Base-by-base conservation (phyloP, 148 eudicot species). In the Diospyros kaki region DNA sequence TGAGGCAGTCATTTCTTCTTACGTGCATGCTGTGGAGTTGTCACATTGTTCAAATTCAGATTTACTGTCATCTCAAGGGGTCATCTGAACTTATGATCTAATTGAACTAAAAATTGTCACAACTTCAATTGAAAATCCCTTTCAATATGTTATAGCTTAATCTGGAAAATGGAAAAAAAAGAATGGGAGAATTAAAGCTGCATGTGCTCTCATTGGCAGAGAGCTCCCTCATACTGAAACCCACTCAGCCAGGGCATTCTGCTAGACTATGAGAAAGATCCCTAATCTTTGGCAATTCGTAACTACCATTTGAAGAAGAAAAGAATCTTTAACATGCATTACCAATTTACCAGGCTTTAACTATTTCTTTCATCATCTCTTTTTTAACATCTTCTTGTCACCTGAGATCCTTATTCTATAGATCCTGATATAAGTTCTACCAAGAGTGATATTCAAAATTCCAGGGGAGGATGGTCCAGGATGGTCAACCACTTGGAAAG, bases 401-500 rank as follows among this genome's bases (percentile, higher is more conserved):
- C 6, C 3, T 13, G 48, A n/a, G 38, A 42, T 55, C 9, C 6
- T 48, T 48, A 48, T 28, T 10, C 54, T 18, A 40, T 55, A 54
- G 3, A 18, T 69, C 11, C n/a, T 6, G 2, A 13, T 14, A 56
- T 56, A 56, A 50, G 8, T 15, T 15, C 3, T 15, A n/a, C 55
- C 12, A 45, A 48, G 17, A 73, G 38, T 54, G 51, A 42, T 54
- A 55, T 41, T 55, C 8, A 70, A 15, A 70, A 54, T 73, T 66
- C 55, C 17, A 86, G 89, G 97, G 51, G 94, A 85, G 68, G 98
- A 91, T 0, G 98, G 98, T 56, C 98, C 98, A 7, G 98, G 97
- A 58, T 93, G 97, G 98, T 93, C 97, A 45, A 93, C 98, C 2
- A 85, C 88, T 15, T 93, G 98, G 98, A 93, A 93, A 83, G 84